Base-by-base conservation (phyloP, 352 stramenopile species). In the Hyaloperonospora brassicae region DNA sequence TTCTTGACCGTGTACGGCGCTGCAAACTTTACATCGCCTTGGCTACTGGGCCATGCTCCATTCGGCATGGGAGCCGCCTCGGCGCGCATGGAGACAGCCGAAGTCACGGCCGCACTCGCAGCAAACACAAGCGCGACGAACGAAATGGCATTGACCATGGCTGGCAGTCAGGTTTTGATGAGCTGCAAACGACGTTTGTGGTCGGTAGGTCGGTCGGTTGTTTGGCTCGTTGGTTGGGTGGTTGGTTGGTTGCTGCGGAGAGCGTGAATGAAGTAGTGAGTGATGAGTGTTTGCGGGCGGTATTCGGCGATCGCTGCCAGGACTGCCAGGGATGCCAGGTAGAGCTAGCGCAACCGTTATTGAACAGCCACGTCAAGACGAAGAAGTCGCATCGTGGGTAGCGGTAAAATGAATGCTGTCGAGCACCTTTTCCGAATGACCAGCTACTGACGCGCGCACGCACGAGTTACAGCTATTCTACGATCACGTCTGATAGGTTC, bases 1-100 rank as follows among this genome's bases (percentile, higher is more conserved):
- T 66, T 46, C 22, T 70, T 65, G 34, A 81, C 62, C 22, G 56
- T 57, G 30, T 71, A 66, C 1, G 70, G 57, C 6, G 62, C 53
- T 12, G 41, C 39, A 47, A 66, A 70, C 40, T 35, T 62, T 30
- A 66, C 59, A n/a, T 39, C 66, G 21, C 64, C 60, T 13, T 54
- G 42, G 49, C 64, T 72, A 1, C 39, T 39, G 22, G 64, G 60
- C 64, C 67, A 73, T 5, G 42, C 50, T 11, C 67, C 67, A 40
- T 67, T 55, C 7, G 63, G 67, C 17, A 76, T 71, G 42, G 53
- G 8, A 12, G 52, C 57, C 13, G 31, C 51, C 38, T 66, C 47
- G 1, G 52, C 53, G 41, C 52, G 59, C 52, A 66, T 61, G 36
- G 52, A 61, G n/a, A 43, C n/a, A n/a, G n/a, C 53, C 35, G 59